Evolutionary conservation across 2,329 filamentous ascomycete species (phyloP), one percentile per base, ranked within the genome.

Genomic region (Pseudocercospora cruenta): DNA sequence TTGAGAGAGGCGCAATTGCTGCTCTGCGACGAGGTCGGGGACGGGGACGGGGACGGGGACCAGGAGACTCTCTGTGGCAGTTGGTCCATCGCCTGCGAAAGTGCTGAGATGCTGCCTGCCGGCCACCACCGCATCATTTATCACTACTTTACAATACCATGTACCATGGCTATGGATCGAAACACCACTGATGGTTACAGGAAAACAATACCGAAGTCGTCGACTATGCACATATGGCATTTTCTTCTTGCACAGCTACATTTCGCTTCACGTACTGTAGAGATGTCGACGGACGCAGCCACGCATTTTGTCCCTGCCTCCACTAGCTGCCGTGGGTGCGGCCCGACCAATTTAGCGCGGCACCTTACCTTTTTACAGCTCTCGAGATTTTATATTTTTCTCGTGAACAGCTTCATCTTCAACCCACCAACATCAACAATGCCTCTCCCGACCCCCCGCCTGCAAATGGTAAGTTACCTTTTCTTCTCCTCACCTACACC

Each of bases 391-490:
- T 51, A 51, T 14, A 51, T 51, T 51, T 51, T 21, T 51, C 59
- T 24, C 14, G 36, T 1, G 6, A 36, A 33, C 19, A 55, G 33
- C 49, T 24, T 28, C 51, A 21, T 19, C 39, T 58, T 14, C 61
- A 58, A 19, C 59, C n/a, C 33, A 24, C 36, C 58, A 43, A 21
- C 58, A 33, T 49, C 31, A 19, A 45, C 24, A 36, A 22, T n/a
- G n/a, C 31, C 36, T 60, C 36, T 12, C 58, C 22, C 24, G n/a
- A 10, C 33, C 5, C 36, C 21, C 8, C 33, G 19, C 16, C n/a
- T 60, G 3, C 58, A 60, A 1, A 31, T 43, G 65, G 62, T 65
- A 66, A 36, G 55, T 54, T 55, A 36, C 33, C 33, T 36, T 16
- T 43, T 10, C 36, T 43, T 43, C 39, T 43, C 31, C 47, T 36